These are phyloP conservation scores for Prunus fruticosa DNA, from an alignment of 306 rosid species.

Conservation along the genomic window DNA sequence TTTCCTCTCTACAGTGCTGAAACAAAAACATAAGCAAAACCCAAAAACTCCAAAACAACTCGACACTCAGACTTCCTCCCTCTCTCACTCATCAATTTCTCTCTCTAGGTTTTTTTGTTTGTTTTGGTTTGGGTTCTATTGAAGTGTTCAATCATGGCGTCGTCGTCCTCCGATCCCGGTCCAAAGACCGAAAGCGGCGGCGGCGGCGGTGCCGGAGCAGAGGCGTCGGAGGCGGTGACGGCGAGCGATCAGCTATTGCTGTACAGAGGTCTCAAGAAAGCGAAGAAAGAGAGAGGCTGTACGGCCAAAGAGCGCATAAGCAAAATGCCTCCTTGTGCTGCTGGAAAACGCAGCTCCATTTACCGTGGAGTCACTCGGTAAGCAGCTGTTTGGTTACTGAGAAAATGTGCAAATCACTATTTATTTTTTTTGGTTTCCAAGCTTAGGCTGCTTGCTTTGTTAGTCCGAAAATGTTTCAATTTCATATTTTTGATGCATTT, in stretches of 20 bases:
- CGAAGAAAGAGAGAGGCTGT: slow-evolving; percentile 92
- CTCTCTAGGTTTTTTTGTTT: slow-evolving; percentile 21
- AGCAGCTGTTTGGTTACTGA: neutral
- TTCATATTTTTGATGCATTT: neutral
- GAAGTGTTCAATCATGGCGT: slow-evolving; percentile 51
- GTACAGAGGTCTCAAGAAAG: slow-evolving; percentile 86
- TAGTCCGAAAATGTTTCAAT: neutral
- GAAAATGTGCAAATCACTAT: neutral
- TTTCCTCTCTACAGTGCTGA: slow-evolving; percentile 31
- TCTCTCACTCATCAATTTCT: slow-evolving; percentile 12
- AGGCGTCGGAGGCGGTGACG: slow-evolving; percentile 47
- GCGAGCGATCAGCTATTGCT: slow-evolving; percentile 63
- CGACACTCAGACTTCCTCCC: slow-evolving; percentile 14
- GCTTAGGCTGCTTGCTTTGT: neutral
- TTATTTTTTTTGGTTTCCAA: too few species aligned
- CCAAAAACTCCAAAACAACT: neutral
- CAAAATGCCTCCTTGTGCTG: slow-evolving; percentile 98
- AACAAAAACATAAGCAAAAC: slow-evolving; percentile 1
- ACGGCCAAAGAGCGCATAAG: slow-evolving; percentile 98
- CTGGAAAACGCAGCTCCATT: slow-evolving; percentile 95
- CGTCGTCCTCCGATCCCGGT: slow-evolving; percentile 83
- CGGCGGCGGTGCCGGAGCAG: slow-evolving; percentile 26
- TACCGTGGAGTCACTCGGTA: slow-evolving; percentile 99
- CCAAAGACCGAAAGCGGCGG: slow-evolving; percentile 53
- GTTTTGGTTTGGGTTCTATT: slow-evolving; percentile 20